Evolutionary conservation across 176 grass and related monocot species (phyloP).

Genomic region (Oryza meyeriana): DNA sequence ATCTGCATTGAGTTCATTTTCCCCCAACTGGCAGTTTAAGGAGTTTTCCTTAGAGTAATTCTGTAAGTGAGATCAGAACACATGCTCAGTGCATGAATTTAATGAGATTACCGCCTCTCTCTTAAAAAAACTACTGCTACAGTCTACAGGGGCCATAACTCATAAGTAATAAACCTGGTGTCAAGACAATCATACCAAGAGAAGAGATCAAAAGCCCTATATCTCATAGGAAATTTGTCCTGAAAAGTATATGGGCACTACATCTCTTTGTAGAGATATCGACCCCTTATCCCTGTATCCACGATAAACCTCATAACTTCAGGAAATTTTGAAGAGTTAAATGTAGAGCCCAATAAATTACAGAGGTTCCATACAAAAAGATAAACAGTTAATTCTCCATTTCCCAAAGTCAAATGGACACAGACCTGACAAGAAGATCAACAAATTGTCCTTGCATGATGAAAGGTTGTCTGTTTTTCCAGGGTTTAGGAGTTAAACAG

Average conservation of each 20-base stretch:
- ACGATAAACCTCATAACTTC: neutral
- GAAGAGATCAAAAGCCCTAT: neutral
- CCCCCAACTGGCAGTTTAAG: neutral
- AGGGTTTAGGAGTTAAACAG: neutral
- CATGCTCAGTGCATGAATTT: neutral
- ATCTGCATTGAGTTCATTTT: slow-evolving; percentile 1
- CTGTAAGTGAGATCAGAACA: neutral
- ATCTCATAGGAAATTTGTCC: neutral
- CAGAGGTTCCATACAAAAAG: neutral
- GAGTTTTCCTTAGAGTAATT: neutral
- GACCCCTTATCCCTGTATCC: neutral
- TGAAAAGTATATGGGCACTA: neutral
- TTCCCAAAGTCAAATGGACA: neutral
- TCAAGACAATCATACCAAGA: neutral
- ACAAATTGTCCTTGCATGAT: neutral
- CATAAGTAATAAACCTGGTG: neutral
- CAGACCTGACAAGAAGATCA: neutral
- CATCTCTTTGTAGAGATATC: neutral
- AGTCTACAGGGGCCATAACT: no score
- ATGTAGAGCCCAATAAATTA: neutral
- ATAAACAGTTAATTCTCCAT: neutral
- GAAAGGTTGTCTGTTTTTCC: neutral
- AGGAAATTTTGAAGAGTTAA: neutral
- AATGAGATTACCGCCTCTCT: neutral
- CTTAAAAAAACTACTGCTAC: neutral